phyloP scores from a whole-genome alignment of 257 asterid genomes.

The Nyctanthes arbortristis region DNA sequence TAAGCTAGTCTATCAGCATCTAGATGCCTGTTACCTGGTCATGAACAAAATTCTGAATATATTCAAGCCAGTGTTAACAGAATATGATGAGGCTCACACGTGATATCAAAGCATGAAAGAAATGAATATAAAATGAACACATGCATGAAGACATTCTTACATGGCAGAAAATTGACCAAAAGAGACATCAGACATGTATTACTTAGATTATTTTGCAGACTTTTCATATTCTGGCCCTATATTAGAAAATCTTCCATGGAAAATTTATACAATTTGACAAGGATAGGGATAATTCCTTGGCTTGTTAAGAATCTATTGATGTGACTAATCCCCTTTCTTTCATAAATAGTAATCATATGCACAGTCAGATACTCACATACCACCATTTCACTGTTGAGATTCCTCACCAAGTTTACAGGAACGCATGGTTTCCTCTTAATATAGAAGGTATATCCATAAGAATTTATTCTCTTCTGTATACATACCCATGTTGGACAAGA shows the following conservation, averaged over 20 bases:
- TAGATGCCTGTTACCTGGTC: slow-evolving; percentile 11
- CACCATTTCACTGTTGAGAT: slow-evolving; percentile 32
- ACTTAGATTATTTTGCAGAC: slow-evolving; percentile 16
- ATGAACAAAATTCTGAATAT: slow-evolving; percentile 3
- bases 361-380: slow-evolving; percentile 7
- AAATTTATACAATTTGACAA: neutral
- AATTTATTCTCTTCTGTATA: slow-evolving; percentile 29
- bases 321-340: slow-evolving; percentile 17
- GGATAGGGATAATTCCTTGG: slow-evolving; percentile 29
- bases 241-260: neutral
- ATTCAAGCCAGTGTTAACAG: neutral
- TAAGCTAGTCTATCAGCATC: neutral
- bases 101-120: neutral
- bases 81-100: neutral
- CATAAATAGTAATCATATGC: neutral
- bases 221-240: slow-evolving; percentile 35
- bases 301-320: slow-evolving; percentile 33
- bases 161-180: slow-evolving; percentile 18
- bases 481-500: too few relatives aligned
- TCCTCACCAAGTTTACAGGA: slow-evolving; percentile 52
- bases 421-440: slow-evolving; percentile 56
- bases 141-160: slow-evolving; percentile 42
- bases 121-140: slow-evolving; percentile 32
- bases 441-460: neutral
- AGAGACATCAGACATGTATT: slow-evolving; percentile 21